phyloP scores from a whole-genome alignment of 2,329 filamentous ascomycete genomes.

The Penicillium sp. region DNA sequence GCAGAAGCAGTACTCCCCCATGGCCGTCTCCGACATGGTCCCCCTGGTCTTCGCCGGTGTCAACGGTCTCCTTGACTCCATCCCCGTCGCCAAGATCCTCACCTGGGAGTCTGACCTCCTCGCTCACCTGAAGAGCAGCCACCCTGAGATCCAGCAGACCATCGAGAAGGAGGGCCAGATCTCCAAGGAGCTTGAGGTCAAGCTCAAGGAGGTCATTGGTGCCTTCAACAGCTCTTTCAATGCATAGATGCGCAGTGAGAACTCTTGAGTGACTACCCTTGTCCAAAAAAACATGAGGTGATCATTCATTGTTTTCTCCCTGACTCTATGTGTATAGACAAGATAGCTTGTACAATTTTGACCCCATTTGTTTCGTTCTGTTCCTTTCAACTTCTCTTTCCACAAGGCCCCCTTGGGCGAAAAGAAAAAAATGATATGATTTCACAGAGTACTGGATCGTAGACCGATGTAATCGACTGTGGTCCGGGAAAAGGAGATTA shows the following conservation, averaged over 20 bases:
- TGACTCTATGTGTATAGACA: slow-evolving; percentile 53
- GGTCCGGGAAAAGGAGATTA: slow-evolving; percentile 30
- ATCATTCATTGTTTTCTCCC: slow-evolving; percentile 46
- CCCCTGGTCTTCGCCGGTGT: slow-evolving; percentile 99
- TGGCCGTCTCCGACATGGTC: slow-evolving; percentile 99
- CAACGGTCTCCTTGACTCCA: slow-evolving; percentile 88
- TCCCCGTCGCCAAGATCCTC: slow-evolving; percentile 91
- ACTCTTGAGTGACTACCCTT: slow-evolving; percentile 35
- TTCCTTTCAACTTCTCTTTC: slow-evolving; percentile 32
- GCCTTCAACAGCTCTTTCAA: slow-evolving; percentile 94
- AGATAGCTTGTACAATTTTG: slow-evolving; percentile 55
- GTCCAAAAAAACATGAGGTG: slow-evolving; percentile 30
- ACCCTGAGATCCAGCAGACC: slow-evolving; percentile 78
- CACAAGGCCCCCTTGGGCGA: slow-evolving; percentile 9
- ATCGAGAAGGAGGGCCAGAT: slow-evolving; percentile 96
- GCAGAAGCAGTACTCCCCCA: slow-evolving; percentile 99
- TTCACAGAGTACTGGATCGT: slow-evolving; percentile 35
- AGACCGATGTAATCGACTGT: slow-evolving; percentile 35
- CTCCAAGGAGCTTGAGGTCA: slow-evolving; percentile 82
- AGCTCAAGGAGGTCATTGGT: slow-evolving; percentile 71
- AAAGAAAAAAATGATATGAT: slow-evolving; percentile 14
- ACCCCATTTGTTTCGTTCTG: slow-evolving; percentile 49
- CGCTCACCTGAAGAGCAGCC: slow-evolving; percentile 87
- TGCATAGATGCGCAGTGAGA: slow-evolving; percentile 49
- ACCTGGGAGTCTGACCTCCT: slow-evolving; percentile 96